Base-by-base conservation (phyloP, 2,329 filamentous ascomycete genomes). In the Diaporthe ampelina region DNA sequence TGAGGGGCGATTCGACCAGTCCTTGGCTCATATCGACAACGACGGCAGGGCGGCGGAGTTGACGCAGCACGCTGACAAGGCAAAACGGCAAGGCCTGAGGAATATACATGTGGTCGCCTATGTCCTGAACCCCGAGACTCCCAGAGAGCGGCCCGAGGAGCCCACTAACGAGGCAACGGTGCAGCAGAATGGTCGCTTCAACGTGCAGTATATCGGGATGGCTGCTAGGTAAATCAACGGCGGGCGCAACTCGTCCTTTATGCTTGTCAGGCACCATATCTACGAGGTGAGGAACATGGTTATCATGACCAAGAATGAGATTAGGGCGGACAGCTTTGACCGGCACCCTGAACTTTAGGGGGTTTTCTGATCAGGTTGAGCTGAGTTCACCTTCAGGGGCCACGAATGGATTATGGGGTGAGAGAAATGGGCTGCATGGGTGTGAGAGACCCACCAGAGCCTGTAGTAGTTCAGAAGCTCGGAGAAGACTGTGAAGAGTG, bases 211-310 rank as follows among this genome's bases (percentile, higher is more conserved):
- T 11, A 21, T 61, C n/a, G 8, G 37, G 8, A 37, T 29, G 15
- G 37, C 58, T 2, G 17, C 15, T 6, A 7, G 15, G 3, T n/a
- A 29, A 2, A 61, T 37, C 1, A 6, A 61, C 5, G 58, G 58
- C 15, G 58, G 43, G 35, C 24, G 37, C 37, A 43, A 8, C 15
- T 61, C 58, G 7, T 8, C 4, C 7, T 21, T 61, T 13, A 29
- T 45, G 58, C 15, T 26, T 24, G 7, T 45, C 5, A 45, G 17
- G 5, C 58, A 45, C 15, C 37, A 61, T 13, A 61, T 61, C 1
- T 45, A 61, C 24, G 58, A 61, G 15, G 37, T 37, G 15, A 45
- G 37, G 37, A 43, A 61, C 58, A 61, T 29, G 58, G 58, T 45
- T 5, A 45, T 45, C 24, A 61, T 37, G 24, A 7, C n/a, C 29